Conservation (phyloP, 495 filamentous ascomycete genomes). For the Aspergillus ostianus region DNA sequence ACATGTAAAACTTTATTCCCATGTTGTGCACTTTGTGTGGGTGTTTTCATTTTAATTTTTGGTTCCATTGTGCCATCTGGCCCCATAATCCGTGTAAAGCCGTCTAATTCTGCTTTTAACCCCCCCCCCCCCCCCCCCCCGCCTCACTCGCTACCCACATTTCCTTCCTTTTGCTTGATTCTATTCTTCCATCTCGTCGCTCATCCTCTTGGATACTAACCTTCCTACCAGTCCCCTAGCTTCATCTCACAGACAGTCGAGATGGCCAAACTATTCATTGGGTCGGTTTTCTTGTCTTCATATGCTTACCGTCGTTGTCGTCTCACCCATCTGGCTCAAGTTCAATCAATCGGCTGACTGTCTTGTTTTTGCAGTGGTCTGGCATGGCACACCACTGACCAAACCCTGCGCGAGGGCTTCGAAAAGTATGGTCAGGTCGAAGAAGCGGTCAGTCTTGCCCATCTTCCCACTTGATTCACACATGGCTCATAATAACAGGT, state of each 20-base stretch:
- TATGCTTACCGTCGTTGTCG: constrained; percentile 1
- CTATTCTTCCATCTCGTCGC: constrained; percentile 6
- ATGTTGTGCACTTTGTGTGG: too few species aligned
- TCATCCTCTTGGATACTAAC: constrained; percentile 15
- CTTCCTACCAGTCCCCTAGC: constrained; percentile 25
- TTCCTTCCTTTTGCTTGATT: not conserved
- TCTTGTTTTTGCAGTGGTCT: constrained; percentile 65
- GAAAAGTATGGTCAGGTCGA: constrained; percentile 84
- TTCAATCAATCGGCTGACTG: not conserved
- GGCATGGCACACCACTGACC: constrained; percentile 95
- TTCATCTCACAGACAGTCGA: constrained; percentile 27
- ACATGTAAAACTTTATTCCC: too few species aligned
- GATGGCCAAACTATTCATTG: constrained; percentile 92
- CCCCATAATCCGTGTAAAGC: too few species aligned
- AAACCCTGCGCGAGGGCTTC: constrained; percentile 78
- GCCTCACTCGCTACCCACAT: not conserved
- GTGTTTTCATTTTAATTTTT: too few species aligned
- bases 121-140: too few species aligned
- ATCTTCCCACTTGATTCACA: constrained; percentile 2
- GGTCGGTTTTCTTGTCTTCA: constrained; percentile 47
- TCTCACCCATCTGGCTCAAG: constrained; percentile 5
- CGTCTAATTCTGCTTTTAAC: too few species aligned
- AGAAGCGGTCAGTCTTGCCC: constrained; percentile 73
- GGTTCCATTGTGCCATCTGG: too few species aligned
- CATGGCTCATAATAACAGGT: constrained; percentile 55